These are phyloP conservation scores for Pinus taeda DNA, from an alignment of 75 land plant genomes.

Conservation along the genomic window DNA sequence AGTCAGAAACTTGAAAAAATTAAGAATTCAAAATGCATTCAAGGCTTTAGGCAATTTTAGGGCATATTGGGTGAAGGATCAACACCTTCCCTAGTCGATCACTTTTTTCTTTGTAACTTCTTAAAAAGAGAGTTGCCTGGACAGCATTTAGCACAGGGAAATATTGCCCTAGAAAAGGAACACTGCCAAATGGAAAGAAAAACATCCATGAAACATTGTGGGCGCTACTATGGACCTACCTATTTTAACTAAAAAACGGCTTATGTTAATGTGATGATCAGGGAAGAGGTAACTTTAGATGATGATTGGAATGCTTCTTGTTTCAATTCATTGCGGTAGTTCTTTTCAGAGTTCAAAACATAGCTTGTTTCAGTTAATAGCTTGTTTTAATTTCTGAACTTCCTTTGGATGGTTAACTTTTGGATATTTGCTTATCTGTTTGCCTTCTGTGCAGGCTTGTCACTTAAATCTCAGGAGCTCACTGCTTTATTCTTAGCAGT, in stretches of 20 bases:
- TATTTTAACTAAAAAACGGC: neutral
- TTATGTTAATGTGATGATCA: neutral
- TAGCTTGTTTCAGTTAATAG: neutral
- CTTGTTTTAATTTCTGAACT: neutral
- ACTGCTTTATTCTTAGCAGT: slow-evolving; percentile 85
- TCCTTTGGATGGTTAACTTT: neutral
- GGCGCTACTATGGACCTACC: neutral
- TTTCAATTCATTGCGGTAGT: neutral
- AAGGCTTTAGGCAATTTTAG: too few species aligned
- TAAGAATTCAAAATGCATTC: too few species aligned
- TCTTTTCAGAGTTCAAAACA: neutral
- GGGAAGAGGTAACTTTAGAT: too few species aligned
- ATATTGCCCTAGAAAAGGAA: too few species aligned
- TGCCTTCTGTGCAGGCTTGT: slow-evolving; percentile 57
- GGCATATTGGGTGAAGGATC: too few species aligned
- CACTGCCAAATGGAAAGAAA: too few species aligned
- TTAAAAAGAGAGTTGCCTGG: too few species aligned
- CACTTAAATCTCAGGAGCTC: slow-evolving; percentile 86
- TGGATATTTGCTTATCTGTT: slow-evolving; percentile 8
- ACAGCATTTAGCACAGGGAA: too few species aligned
- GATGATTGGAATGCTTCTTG: neutral
- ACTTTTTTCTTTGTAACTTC: too few species aligned
- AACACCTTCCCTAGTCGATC: too few species aligned
- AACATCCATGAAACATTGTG: neutral
- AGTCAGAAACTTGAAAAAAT: too few species aligned